phyloP scores from a whole-genome alignment of 345 rosid genomes.

The Reutealis trisperma region DNA sequence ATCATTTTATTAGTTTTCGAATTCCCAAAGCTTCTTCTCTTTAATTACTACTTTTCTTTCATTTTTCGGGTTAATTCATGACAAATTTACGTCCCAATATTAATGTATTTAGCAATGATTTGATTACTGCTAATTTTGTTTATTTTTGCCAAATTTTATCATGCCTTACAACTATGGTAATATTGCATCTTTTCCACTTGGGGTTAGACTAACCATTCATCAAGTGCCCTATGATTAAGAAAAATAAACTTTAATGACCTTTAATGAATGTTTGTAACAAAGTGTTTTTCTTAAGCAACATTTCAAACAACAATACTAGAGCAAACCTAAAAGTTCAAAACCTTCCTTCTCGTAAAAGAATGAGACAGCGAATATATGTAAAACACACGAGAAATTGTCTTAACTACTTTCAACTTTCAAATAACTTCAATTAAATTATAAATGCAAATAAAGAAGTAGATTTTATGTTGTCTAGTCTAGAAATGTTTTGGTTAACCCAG shows the following conservation, averaged over 20 bases:
- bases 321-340: too few species aligned
- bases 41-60: not conserved
- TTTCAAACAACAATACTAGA: too few species aligned
- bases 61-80: not conserved
- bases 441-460: not conserved
- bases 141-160: conserved; percentile 7
- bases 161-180: conserved; percentile 8
- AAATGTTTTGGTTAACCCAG: not conserved
- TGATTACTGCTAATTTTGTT: not conserved
- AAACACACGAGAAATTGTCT: too few species aligned
- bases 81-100: conserved; percentile 10
- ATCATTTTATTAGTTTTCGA: not conserved
- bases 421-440: too few species aligned
- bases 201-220: not conserved
- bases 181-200: conserved; percentile 6
- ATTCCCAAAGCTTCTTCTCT: not conserved
- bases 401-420: too few species aligned
- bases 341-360: too few species aligned
- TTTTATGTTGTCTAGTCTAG: not conserved
- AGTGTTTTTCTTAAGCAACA: too few species aligned
- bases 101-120: not conserved
- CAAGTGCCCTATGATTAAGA: not conserved
- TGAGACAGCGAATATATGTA: too few species aligned
- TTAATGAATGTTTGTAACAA: too few species aligned
- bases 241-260: too few species aligned